A percentile compares a stretch with the other conserved stretches of the same genome.
phyloP scores from a whole-genome alignment of 305 asterid species.

The Stenogyne calaminthoides region DNA sequence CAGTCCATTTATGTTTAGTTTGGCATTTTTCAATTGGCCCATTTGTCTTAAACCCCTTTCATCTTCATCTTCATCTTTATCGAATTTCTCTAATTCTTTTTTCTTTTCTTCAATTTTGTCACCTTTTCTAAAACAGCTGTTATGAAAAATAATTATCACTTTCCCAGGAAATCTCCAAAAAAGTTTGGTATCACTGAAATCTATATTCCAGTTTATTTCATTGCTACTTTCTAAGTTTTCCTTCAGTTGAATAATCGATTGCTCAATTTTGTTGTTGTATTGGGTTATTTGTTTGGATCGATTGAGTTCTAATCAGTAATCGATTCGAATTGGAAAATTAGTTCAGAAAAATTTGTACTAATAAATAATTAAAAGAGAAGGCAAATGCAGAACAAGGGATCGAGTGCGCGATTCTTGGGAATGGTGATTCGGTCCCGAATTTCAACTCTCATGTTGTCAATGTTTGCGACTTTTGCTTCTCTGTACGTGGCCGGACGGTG shows the following conservation, averaged over 20 bases:
- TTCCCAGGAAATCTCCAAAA: constrained; percentile 13
- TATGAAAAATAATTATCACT: constrained; percentile 12
- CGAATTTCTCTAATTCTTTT: background rate
- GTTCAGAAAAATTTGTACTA: no score
- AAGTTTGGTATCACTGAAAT: constrained; percentile 28
- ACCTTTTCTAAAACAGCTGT: background rate
- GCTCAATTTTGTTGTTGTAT: background rate
- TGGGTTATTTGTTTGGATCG: constrained; percentile 29
- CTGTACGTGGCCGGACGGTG: constrained; percentile 88
- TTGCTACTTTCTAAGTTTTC: background rate
- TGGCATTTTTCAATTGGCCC: no score
- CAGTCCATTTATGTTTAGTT: no score
- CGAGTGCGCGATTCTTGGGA: constrained; percentile 56
- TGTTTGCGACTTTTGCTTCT: constrained; percentile 79
- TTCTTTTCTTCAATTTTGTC: background rate
- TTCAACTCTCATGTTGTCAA: constrained; percentile 66
- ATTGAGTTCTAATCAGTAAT: constrained; percentile 22
- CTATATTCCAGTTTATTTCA: constrained; percentile 1
- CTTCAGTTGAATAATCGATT: constrained; percentile 26
- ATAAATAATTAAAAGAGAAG: background rate
- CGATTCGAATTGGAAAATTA: constrained; percentile 23
- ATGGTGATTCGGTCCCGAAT: constrained; percentile 75
- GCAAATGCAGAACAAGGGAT: constrained; percentile 51
- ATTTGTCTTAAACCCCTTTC: no score
- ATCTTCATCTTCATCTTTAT: background rate